Base-by-base conservation (phyloP, 257 asterid species). In the Petunia secreta region DNA sequence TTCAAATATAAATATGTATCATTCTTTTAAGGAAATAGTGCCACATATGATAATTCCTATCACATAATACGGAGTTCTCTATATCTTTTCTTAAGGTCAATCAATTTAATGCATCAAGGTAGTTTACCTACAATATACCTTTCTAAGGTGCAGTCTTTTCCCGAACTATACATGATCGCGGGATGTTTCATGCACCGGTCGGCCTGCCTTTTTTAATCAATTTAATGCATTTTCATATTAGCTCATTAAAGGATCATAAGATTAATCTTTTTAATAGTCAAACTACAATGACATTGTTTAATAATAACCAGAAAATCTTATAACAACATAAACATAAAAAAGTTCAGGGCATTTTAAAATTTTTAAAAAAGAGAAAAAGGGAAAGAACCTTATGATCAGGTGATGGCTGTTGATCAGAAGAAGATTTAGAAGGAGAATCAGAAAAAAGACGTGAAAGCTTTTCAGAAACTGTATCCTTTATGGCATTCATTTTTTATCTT, bases 401-500 rank as follows among this genome's bases (percentile, higher is more conserved):
- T 8, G 62, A 14, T 8, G 62, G n/a, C 63, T 82, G 92, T 65
- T 84, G 96, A 89, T 91, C 95, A 80, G 78, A 64, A 80, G 78
- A 64, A 82, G 79, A 74, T 71, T 81, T 85, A 37, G 93, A 79
- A 80, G 92, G 91, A 2, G 98, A 91, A 91, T 92, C 97, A 78
- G 97, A 89, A 80, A 95, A 92, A 37, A 90, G 84, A 57, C 89
- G 85, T 1, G 98, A 89, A 46, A 94, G 88, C 80, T 88, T 92
- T 60, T 87, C 93, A 15, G 95, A 89, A 78, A 95, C 91, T 71
- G 85, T 86, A 71, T 93, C 92, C 82, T 89, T 95, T 14, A 93
- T 83, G 73, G 93, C 89, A 83, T 88, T 85, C 99, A 95, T 50
- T 0, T 37, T 39, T 14, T n/a, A 69, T 73, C 5, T 36, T 78